phyloP scores from a whole-genome alignment of 805 yeast species.

The Metschnikowia amazonensis region DNA sequence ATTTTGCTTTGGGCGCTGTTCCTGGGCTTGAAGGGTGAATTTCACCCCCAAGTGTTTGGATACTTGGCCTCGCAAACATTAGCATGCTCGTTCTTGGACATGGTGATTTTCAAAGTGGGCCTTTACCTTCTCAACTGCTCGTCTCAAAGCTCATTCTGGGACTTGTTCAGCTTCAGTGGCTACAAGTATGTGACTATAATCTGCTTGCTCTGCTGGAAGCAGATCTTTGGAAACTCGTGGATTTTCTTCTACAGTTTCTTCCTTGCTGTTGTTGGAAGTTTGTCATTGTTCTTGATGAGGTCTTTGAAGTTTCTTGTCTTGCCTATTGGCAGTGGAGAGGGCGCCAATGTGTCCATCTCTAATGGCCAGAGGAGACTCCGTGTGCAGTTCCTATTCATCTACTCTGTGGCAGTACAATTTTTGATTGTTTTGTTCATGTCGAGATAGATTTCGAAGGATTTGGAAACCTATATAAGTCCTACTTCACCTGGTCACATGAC shows the following conservation, averaged over 20 bases:
- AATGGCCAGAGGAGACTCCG: conserved; percentile 71
- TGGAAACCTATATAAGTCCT: not conserved
- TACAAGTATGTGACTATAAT: conserved; percentile 87
- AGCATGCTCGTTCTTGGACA: conserved; percentile 76
- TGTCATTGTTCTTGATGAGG: conserved; percentile 61
- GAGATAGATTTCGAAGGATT: conserved; percentile 5
- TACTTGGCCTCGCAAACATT: conserved; percentile 80
- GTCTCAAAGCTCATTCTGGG: conserved; percentile 63
- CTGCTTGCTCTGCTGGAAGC: conserved; percentile 51
- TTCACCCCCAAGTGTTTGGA: conserved; percentile 91
- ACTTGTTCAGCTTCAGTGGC: conserved; percentile 84
- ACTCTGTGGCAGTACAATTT: conserved; percentile 79
- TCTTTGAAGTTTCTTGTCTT: conserved; percentile 65
- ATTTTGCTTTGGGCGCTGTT: conserved; percentile 77
- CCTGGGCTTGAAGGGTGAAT: conserved; percentile 82
- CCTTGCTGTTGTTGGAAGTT: conserved; percentile 39
- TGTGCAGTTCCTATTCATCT: conserved; percentile 80
- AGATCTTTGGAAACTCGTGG: conserved; percentile 36
- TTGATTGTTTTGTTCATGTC: conserved; percentile 68
- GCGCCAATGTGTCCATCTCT: conserved; percentile 55
- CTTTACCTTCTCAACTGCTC: conserved; percentile 73
- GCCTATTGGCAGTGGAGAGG: conserved; percentile 42
- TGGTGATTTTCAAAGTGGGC: conserved; percentile 71
- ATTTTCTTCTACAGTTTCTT: conserved; percentile 32
- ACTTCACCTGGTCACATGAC: not conserved